A percentile compares a stretch with the other conserved stretches of the same genome.
Conservation (phyloP, 1,284 basidiomycete species). For the Puccinia hordei region DNA sequence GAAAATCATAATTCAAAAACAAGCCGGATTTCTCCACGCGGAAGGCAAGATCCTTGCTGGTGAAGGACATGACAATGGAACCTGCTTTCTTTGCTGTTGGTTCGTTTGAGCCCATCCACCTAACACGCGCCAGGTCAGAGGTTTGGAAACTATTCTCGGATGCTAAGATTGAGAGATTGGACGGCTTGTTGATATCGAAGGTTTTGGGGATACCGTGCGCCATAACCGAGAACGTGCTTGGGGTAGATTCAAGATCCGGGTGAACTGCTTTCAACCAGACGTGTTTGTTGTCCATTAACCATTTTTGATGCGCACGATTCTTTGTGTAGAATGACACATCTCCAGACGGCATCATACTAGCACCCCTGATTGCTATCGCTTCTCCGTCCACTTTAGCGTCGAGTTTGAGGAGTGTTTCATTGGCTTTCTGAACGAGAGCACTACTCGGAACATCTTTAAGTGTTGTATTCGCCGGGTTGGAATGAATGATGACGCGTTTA, state of each 20-base stretch:
- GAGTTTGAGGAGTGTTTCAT: not conserved
- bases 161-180: not conserved
- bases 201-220: not conserved
- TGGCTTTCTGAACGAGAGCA: not conserved
- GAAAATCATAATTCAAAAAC: constrained; percentile 11
- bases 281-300: constrained; percentile 8
- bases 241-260: not conserved
- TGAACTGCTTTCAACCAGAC: not conserved
- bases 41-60: constrained; percentile 5
- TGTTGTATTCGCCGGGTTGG: not conserved
- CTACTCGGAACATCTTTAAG: not conserved
- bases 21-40: not conserved
- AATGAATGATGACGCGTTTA: not conserved
- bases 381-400: not conserved
- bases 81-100: not conserved
- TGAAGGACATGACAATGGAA: not conserved
- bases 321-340: constrained; percentile 2
- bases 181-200: not conserved
- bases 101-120: not conserved
- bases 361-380: not conserved
- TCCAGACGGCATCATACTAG: not conserved
- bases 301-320: constrained; percentile 2
- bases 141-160: constrained; percentile 6
- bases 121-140: not conserved
- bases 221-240: not conserved